A percentile compares a stretch with the other conserved stretches of the same genome.
Conservation (phyloP, 2,329 filamentous ascomycete species). For the Apiospora kogelbergensis region DNA sequence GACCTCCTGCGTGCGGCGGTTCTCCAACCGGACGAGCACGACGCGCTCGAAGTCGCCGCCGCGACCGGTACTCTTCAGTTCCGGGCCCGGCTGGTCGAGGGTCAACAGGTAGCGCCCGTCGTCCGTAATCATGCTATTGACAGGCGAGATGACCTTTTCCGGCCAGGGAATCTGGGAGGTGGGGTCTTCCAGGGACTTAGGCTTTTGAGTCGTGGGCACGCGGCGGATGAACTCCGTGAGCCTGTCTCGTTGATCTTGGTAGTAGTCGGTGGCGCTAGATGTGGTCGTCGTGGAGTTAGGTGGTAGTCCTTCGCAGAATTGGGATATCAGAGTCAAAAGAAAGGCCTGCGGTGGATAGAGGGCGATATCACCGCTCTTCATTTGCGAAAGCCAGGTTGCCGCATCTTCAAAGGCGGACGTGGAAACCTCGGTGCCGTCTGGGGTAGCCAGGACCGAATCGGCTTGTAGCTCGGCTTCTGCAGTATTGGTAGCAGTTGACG, state of each 20-base stretch:
- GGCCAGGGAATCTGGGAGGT: conserved; percentile 53
- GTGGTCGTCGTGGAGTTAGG: conserved; percentile 21
- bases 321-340: conserved; percentile 60
- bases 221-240: conserved; percentile 54
- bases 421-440: conserved; percentile 70
- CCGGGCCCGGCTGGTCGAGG: conserved; percentile 57
- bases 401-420: conserved; percentile 76
- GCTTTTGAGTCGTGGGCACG: conserved; percentile 42
- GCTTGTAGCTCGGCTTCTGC: no score
- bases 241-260: conserved; percentile 46
- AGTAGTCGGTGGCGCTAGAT: conserved; percentile 34
- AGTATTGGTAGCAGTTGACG: no score
- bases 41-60: conserved; percentile 61
- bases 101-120: conserved; percentile 53
- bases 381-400: conserved; percentile 66
- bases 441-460: conserved; percentile 63
- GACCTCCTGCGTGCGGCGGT: conserved; percentile 50
- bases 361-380: conserved; percentile 67
- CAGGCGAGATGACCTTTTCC: conserved; percentile 62
- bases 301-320: conserved; percentile 45
- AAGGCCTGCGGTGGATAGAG: conserved; percentile 90
- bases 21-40: conserved; percentile 54
- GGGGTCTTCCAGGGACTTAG: conserved; percentile 37
- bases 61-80: conserved; percentile 43
- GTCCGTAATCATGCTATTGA: conserved; percentile 40